Percentiles rank a stretch among this genome's conserved stretches.
These are phyloP conservation scores for Ogataea nitratoaversa DNA, from an alignment of 805 yeast species.

Conservation along the genomic window DNA sequence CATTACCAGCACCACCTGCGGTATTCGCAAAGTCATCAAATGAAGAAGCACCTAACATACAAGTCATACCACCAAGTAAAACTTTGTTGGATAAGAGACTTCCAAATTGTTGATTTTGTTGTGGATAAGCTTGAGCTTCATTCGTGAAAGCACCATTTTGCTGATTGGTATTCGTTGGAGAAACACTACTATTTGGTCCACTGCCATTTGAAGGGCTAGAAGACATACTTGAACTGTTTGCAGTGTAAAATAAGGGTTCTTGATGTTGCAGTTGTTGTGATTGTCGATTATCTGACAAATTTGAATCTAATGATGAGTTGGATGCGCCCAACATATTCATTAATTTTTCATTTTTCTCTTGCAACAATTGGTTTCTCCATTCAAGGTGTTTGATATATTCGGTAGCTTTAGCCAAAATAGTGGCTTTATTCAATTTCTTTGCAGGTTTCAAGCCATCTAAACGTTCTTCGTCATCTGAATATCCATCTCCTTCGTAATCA, in stretches of 20 bases:
- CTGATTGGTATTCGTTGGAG: conserved; percentile 9
- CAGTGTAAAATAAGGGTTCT: conserved; percentile 12
- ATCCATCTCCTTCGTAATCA: conserved; percentile 49
- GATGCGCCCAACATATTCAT: conserved; percentile 21
- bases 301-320: conserved; percentile 15
- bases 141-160: background rate
- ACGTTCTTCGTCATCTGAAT: conserved; percentile 48
- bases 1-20: conserved; percentile 6
- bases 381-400: conserved; percentile 77
- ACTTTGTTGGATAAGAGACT: conserved; percentile 40
- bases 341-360: conserved; percentile 42
- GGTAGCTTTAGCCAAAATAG: conserved; percentile 68
- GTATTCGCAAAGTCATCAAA: conserved; percentile 41
- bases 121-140: conserved; percentile 11
- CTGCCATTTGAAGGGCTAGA: conserved; percentile 15
- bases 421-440: conserved; percentile 70
- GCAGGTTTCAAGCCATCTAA: conserved; percentile 78
- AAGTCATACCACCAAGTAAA: conserved; percentile 60
- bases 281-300: conserved; percentile 13
- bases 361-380: conserved; percentile 47
- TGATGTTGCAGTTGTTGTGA: conserved; percentile 9
- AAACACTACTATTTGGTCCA: conserved; percentile 7
- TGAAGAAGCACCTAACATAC: conserved; percentile 58
- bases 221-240: conserved; percentile 21
- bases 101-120: conserved; percentile 7